Percentiles rank a stretch among this genome's conserved stretches.
phyloP scores from a whole-genome alignment of 1,284 basidiomycete species.

The Austropuccinia psidii region DNA sequence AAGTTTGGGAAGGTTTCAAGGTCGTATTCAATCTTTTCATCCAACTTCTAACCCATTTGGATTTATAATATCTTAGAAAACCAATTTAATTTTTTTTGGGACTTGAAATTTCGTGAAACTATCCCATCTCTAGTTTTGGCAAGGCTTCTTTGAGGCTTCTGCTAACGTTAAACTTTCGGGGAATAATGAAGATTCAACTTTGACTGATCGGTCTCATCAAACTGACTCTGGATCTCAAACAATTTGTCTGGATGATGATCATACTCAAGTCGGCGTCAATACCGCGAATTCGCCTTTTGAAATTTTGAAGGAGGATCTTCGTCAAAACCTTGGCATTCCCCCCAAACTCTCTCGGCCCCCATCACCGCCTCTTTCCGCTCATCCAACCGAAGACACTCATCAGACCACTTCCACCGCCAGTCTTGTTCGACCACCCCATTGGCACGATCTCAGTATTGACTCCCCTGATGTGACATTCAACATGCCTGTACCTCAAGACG shows the following conservation, averaged over 20 bases:
- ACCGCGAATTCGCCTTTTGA: conserved; percentile 7
- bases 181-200: conserved; percentile 17
- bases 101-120: too few relatives aligned
- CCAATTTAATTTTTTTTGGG: too few relatives aligned
- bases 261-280: not conserved
- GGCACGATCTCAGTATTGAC: conserved; percentile 33
- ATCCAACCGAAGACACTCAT: not conserved
- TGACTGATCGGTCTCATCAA: not conserved
- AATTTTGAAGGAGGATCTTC: conserved; percentile 11
- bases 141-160: conserved; percentile 47
- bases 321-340: not conserved
- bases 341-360: not conserved
- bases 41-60: not conserved
- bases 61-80: not conserved
- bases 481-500: conserved; percentile 10
- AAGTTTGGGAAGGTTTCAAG: conserved; percentile 30
- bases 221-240: not conserved
- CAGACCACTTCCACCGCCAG: conserved; percentile 20
- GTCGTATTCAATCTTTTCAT: not conserved
- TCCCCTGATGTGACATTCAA: conserved; percentile 23
- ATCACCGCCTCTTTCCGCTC: not conserved
- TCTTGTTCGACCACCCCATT: conserved; percentile 11
- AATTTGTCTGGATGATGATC: not conserved
- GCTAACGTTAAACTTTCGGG: conserved; percentile 44
- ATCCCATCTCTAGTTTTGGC: conserved; percentile 44